phyloP scores from a whole-genome alignment of 305 asterid genomes.

The Solanum hybrid region DNA sequence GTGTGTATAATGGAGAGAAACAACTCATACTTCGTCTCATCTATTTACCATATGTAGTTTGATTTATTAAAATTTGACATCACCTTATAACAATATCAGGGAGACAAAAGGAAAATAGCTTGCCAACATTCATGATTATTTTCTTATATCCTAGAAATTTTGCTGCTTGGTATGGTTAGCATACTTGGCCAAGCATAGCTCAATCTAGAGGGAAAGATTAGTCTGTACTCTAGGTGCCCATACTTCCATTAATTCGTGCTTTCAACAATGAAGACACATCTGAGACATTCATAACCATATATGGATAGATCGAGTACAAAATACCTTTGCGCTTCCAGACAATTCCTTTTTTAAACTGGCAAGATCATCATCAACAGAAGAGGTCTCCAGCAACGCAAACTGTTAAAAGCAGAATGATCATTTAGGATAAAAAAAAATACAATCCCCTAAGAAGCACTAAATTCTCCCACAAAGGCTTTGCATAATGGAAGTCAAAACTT shows the following conservation, averaged over 20 bases:
- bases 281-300: background rate
- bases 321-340: slow-evolving; percentile 66
- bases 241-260: background rate
- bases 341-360: slow-evolving; percentile 63
- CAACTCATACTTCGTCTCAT: background rate
- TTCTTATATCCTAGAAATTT: background rate
- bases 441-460: background rate
- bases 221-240: background rate
- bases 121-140: background rate
- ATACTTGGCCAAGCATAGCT: background rate
- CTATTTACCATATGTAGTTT: background rate
- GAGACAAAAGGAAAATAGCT: background rate
- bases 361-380: slow-evolving; percentile 92
- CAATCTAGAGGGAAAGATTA: background rate
- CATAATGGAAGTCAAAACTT: background rate
- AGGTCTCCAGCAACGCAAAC: slow-evolving; percentile 81
- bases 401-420: slow-evolving; percentile 20
- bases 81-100: background rate
- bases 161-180: background rate
- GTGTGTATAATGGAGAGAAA: background rate
- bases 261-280: background rate
- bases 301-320: background rate
- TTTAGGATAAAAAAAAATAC: slow-evolving; percentile 1
- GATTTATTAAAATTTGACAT: background rate
- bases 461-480: background rate